Evolutionary conservation across 2,329 filamentous ascomycete genomes (phyloP).

Genomic region (Fusarium praegraminearum): DNA sequence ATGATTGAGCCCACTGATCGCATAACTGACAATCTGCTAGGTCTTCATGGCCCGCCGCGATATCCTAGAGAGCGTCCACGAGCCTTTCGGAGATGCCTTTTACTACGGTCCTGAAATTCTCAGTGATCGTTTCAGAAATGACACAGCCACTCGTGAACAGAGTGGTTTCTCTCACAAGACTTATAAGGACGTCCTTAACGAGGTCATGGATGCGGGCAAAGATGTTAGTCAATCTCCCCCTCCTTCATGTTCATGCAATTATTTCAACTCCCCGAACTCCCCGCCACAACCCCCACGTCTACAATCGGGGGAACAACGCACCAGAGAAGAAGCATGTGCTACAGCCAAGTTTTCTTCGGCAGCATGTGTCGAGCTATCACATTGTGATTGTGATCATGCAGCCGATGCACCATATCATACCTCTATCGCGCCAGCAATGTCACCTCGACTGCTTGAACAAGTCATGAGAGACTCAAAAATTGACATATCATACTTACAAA

Average conservation of each 20-base stretch:
- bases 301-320: constrained; percentile 25
- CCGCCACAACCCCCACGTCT: constrained; percentile 26
- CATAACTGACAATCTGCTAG: constrained; percentile 57
- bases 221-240: constrained; percentile 68
- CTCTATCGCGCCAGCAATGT: constrained; percentile 3
- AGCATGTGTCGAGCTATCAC: not conserved
- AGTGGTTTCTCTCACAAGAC: constrained; percentile 78
- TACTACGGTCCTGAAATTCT: constrained; percentile 95
- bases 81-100: constrained; percentile 96
- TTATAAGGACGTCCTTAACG: constrained; percentile 81
- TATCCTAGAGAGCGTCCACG: constrained; percentile 85
- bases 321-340: constrained; percentile 11
- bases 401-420: constrained; percentile 12
- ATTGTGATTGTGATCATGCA: constrained; percentile 5
- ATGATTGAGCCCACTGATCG: not conserved
- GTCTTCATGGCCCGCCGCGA: constrained; percentile 97
- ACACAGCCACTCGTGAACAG: constrained; percentile 65
- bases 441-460: not conserved
- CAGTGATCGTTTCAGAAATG: constrained; percentile 80
- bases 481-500: constrained; percentile 43
- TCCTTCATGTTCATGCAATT: constrained; percentile 25
- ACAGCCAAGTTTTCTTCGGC: constrained; percentile 10
- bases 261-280: constrained; percentile 38
- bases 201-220: constrained; percentile 76
- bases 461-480: not conserved